These are phyloP conservation scores for Euptelea pleiosperma DNA, from an alignment of 164 flowering plant genomes.

Conservation along the genomic window DNA sequence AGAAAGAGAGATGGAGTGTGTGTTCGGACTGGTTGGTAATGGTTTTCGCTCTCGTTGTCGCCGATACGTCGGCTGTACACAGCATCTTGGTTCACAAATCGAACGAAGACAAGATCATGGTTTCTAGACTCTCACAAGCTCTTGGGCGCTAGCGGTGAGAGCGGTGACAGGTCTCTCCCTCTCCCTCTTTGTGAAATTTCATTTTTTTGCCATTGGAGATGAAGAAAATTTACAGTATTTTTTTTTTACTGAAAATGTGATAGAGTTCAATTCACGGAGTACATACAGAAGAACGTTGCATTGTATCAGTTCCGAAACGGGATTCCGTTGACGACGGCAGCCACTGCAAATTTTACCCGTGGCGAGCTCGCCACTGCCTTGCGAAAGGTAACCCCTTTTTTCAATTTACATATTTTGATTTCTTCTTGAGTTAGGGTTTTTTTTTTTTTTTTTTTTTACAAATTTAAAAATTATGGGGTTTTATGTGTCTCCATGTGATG, in stretches of 20 bases:
- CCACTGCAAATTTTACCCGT: conserved; percentile 93
- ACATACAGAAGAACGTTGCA: conserved; percentile 85
- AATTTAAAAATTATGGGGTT: not conserved
- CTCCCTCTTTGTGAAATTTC: conserved; percentile 3
- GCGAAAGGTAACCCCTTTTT: conserved; percentile 56
- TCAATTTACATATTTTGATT: not conserved
- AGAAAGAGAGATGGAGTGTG: conserved; percentile 70
- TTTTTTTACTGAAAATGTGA: not conserved
- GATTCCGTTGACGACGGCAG: conserved; percentile 86
- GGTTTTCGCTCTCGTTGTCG: conserved; percentile 80
- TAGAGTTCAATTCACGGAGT: conserved; percentile 95
- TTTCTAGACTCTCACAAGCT: conserved; percentile 94
- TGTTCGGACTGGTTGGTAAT: conserved; percentile 85
- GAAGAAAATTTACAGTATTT: no score
- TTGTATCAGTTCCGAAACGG: conserved; percentile 91
- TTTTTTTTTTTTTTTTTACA: not conserved
- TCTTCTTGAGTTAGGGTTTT: not conserved
- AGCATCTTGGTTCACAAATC: conserved; percentile 92
- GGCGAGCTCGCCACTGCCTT: conserved; percentile 95
- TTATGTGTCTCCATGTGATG: not conserved
- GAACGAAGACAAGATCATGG: conserved; percentile 93
- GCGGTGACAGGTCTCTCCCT: conserved; percentile 74
- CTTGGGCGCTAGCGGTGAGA: conserved; percentile 91
- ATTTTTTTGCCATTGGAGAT: not conserved
- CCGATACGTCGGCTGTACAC: conserved; percentile 89